A percentile compares a stretch with the other conserved stretches of the same genome.
Evolutionary conservation across 1,284 basidiomycete species (phyloP).

Genomic region (Wallemia hederae): DNA sequence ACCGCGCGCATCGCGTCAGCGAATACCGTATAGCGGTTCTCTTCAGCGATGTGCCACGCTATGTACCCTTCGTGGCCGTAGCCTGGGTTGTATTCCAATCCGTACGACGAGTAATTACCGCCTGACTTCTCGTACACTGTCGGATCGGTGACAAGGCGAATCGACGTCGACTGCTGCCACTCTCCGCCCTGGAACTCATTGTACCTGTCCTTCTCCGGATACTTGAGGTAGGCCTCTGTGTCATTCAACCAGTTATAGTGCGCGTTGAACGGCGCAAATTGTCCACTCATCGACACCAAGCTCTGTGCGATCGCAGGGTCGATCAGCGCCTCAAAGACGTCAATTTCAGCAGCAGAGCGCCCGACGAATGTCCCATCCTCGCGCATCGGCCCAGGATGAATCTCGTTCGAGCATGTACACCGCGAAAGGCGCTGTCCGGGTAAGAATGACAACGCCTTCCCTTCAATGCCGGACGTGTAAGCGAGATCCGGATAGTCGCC

Average conservation of each 20-base stretch:
- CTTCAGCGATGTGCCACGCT: too few species aligned
- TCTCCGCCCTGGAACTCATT: neutral
- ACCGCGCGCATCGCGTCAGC: too few species aligned
- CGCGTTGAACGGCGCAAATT: neutral
- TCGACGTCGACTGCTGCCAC: too few species aligned
- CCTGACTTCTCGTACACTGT: too few species aligned
- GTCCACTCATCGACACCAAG: neutral
- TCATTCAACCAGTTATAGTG: neutral
- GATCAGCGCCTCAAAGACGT: slow-evolving; percentile 10
- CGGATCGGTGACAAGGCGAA: neutral
- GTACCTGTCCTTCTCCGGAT: neutral
- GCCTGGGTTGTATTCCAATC: neutral
- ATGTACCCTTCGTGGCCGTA: too few species aligned
- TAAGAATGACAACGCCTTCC: slow-evolving; percentile 18
- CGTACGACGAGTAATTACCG: too few species aligned
- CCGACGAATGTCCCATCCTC: slow-evolving; percentile 15
- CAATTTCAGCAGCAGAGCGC: slow-evolving; percentile 34
- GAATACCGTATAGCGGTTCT: too few species aligned
- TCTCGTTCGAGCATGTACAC: slow-evolving; percentile 25
- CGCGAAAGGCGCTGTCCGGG: slow-evolving; percentile 23
- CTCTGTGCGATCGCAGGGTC: neutral
- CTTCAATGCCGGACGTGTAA: slow-evolving; percentile 9
- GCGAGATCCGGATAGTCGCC: slow-evolving; percentile 9
- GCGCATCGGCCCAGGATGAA: slow-evolving; percentile 32
- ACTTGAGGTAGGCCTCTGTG: neutral